Base-by-base conservation (phyloP, 2,329 filamentous ascomycete species). In the Fusarium sp. region DNA sequence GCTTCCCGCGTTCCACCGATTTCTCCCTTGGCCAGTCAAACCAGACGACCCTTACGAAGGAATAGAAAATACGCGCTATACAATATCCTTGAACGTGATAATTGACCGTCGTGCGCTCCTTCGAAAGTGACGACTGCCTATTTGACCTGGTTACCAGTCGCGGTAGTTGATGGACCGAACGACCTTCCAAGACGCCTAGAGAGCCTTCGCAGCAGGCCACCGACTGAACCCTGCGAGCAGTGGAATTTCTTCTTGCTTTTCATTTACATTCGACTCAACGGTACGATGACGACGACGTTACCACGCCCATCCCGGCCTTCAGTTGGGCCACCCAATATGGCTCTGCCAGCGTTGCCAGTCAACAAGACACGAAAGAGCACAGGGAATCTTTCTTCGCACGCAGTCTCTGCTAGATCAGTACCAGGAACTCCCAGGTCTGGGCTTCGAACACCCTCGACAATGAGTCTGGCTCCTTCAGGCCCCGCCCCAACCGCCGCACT, bases 311-410 rank as follows among this genome's bases (percentile, higher is more conserved):
- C 90, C 19, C 86, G 90, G 77, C 86, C 89, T 24, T 89, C 90
- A 10, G 83, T 89, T 71, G 90, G 89, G 59, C 91, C 93, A 47
- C 91, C 93, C 17, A 88, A 87, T 28, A 86, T 88, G 65, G 87
- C 90, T 26, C 82, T 96, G 23, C 92, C 93, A 42, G 89, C 91
- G 42, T 81, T 96, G 46, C 92, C 93, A 26, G 83, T 91, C 19
- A 79, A 84, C 44, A 96, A 93, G 79, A 88, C 90, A 38, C 86
- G 92, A 65, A 92, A 90, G 77, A 90, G 86, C 78, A 89, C 82
- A 56, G 85, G 80, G 54, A 81, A 74, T 59, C 79, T 83, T 47
- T 79, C 80, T 67, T 82, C 75, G 32, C 77, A 71, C 10, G 65
- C 59, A 14, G 62, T 46, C 21, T 61, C 77, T 5, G 76, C 78